phyloP scores from a whole-genome alignment of 1,139 yeast species.

The Scheffersomyces cryptocercus region DNA sequence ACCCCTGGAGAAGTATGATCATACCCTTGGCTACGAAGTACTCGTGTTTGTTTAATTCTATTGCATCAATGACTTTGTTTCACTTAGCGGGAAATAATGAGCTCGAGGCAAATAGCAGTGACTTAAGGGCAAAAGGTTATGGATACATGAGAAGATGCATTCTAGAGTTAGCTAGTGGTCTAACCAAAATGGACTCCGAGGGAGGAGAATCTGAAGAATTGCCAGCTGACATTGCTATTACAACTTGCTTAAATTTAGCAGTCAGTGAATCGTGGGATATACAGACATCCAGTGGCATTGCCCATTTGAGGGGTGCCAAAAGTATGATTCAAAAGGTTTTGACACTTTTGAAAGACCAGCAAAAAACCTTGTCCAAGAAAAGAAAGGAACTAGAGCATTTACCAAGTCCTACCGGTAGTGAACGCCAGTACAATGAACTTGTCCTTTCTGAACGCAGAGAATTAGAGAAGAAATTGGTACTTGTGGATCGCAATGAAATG shows the following conservation, averaged over 20 bases:
- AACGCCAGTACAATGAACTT: slow-evolving; percentile 14
- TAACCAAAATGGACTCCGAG: slow-evolving; percentile 31
- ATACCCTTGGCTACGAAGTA: slow-evolving; percentile 56
- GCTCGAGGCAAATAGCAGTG: slow-evolving; percentile 37
- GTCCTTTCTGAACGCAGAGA: slow-evolving; percentile 14
- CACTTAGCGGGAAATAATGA: slow-evolving; percentile 52
- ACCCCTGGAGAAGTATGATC: slow-evolving; percentile 65
- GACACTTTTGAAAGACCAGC: slow-evolving; percentile 30
- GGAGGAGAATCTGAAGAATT: slow-evolving; percentile 24
- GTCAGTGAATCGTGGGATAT: slow-evolving; percentile 72
- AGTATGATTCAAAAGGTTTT: slow-evolving; percentile 56
- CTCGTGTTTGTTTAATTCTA: slow-evolving; percentile 59
- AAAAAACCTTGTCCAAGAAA: slow-evolving; percentile 15
- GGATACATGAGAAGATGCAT: slow-evolving; percentile 62
- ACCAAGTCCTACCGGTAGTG: slow-evolving; percentile 9
- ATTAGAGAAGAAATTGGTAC: slow-evolving; percentile 28
- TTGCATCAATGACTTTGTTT: slow-evolving; percentile 66
- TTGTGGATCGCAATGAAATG: slow-evolving; percentile 40
- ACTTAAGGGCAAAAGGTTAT: slow-evolving; percentile 50
- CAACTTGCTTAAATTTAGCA: slow-evolving; percentile 63
- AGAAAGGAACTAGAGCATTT: slow-evolving; percentile 11
- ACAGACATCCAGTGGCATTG: slow-evolving; percentile 64
- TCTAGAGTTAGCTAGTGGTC: slow-evolving; percentile 57
- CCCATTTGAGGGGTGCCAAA: slow-evolving; percentile 67
- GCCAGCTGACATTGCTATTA: slow-evolving; percentile 66